Base-by-base conservation (phyloP, 192 early-diverging fungal species). In the Phycomyces nitens region DNA sequence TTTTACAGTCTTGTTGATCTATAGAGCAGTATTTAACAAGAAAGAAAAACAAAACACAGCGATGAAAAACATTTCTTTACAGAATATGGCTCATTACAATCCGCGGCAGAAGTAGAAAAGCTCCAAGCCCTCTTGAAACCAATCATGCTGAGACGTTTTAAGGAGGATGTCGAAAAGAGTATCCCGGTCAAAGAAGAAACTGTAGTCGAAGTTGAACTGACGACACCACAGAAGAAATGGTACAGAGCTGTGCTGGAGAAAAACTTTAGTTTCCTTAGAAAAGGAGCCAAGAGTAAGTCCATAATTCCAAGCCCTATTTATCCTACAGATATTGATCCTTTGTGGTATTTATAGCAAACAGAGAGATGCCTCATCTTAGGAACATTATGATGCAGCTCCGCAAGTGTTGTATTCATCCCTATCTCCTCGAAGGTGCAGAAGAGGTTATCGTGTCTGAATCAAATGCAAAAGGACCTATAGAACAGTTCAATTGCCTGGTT, bases 171-270 rank as follows among this genome's bases (percentile, higher is more conserved):
- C 6, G 92, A 94, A 71, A 90, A 88, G 62, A 84, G 84, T 5
- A 91, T 94, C 65, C 92, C 92, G 1, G 84, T 92, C 59, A 94
- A 94, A 64, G 92, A 93, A 72, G 92, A 94, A 67, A 93, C 91
- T n/a, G 85, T 94, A 23, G 85, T 94, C 29, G 91, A 93, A 74
- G 91, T 92, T 23, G 89, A 92, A 65, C 67, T 94, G n/a, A 93
- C 92, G 14, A 86, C 84, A 1, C 81, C 86, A 23, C 92, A 94
- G 58, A 92, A 93, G 70, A 88, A 89, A 69, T 93, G 86, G 77
- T 94, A 94, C 66, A 74, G 89, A 15, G 92, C 92, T 10, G 92
- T 94, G 67, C 64, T 92, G 41, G 92, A 94, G 65, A 80, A 74
- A 61, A 94, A 94, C 64, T 94, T 92, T 65, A 68, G 80, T 5